Percentiles rank a stretch among this genome's conserved stretches.
These are phyloP conservation scores for Diutina scorzettiae DNA, from an alignment of 1,139 yeast genomes.

Conservation along the genomic window DNA sequence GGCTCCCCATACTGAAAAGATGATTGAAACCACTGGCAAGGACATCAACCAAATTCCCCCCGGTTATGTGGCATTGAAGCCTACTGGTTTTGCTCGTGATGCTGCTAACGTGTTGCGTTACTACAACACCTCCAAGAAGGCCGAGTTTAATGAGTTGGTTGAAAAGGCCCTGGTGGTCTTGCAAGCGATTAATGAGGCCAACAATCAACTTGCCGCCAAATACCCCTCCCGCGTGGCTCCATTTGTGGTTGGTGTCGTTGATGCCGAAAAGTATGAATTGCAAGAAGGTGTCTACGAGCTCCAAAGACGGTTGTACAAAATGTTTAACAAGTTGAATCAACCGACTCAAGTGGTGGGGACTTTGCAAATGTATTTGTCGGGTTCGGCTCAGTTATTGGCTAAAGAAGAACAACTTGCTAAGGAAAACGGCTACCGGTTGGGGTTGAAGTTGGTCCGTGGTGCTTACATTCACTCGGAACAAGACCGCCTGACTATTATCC, in stretches of 20 bases:
- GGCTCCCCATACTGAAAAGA: conserved; percentile 53
- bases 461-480: conserved; percentile 91
- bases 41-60: conserved; percentile 59
- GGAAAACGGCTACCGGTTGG: conserved; percentile 56
- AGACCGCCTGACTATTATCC: conserved; percentile 54
- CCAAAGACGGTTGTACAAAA: conserved; percentile 70
- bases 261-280: conserved; percentile 82
- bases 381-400: conserved; percentile 49
- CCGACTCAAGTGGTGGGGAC: conserved; percentile 79
- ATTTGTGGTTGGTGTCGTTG: conserved; percentile 76
- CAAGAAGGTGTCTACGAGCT: conserved; percentile 88
- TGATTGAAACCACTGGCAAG: conserved; percentile 31
- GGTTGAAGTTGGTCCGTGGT: conserved; percentile 92
- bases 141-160: conserved; percentile 49
- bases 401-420: conserved; percentile 56
- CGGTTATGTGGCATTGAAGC: conserved; percentile 84
- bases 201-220: conserved; percentile 29
- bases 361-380: conserved; percentile 81
- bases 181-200: conserved; percentile 44
- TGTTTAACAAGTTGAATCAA: conserved; percentile 49
- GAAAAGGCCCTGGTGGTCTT: conserved; percentile 51
- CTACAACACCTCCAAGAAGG: conserved; percentile 35
- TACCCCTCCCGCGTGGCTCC: conserved; percentile 69
- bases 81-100: conserved; percentile 74
- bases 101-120: conserved; percentile 67